Base-by-base conservation (phyloP, 176 grass and related monocot genomes). In the Raddia guianensis region DNA sequence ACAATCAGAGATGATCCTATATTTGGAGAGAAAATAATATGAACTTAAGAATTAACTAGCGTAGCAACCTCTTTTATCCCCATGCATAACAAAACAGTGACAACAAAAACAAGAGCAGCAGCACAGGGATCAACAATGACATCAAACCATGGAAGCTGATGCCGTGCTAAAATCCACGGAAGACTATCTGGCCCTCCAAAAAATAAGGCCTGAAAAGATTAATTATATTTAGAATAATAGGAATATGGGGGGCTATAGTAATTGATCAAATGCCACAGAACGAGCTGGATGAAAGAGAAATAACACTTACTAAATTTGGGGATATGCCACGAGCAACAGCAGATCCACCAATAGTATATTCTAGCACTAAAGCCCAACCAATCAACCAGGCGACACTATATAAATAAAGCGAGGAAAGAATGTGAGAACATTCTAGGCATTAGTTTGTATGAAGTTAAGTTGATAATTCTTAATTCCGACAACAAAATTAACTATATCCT, bases 321-420 rank as follows among this genome's bases (percentile, higher is more conserved):
- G 96, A 91, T 93, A 99, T 93, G 77, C 96, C 96, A 49, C 96
- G 86, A 18, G 96, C 92, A 88, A 99, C 92, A 87, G 96, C 96
- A 37, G 96, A 88, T 83, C 96, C 92, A 49, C 96, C 90, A 91
- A 98, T 91, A 66, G 92, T 93, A 78, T 98, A 98, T 81, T 98
- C 96, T 62, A 98, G 86, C 40, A 98, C 86, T 52, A 98, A 75
- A 86, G 92, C 90, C 96, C 96, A 98, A 56, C 96, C 96, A 86
- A 98, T 95, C 84, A 98, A 82, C 96, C 96, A 98, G 72, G 96
- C 96, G 84, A 93, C 86, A 69, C 96, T 98, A 82, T 54, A 72
- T 65, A 88, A 70, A 37, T 71, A 60, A 72, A 82, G 74, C 3
- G 5, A 53, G 34, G 14, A 12, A 80, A 63, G 12, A 40, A 52